Conservation (phyloP, 2,329 filamentous ascomycete genomes). For the Tolypocladium nubicola region DNA sequence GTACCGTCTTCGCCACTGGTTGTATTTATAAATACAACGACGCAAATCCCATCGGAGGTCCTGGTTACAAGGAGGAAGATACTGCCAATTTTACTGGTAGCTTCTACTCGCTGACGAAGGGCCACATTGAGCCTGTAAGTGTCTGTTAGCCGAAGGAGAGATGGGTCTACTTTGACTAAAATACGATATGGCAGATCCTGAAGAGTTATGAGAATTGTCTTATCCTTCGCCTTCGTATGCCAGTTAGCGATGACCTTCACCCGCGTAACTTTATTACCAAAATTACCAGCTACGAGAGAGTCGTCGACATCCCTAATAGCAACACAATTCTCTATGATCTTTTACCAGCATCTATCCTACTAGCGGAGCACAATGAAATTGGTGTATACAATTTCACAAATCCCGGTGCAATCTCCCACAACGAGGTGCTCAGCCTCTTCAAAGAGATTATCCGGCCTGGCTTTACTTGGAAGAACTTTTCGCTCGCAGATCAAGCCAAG, state of each 20-base stretch:
- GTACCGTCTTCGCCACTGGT: constrained; percentile 56
- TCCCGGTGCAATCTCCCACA: constrained; percentile 59
- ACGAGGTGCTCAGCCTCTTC: constrained; percentile 54
- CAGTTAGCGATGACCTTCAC: constrained; percentile 57
- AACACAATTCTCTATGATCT: constrained; percentile 57
- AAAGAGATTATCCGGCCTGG: constrained; percentile 50
- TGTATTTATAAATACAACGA: constrained; percentile 58
- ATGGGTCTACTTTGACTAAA: no score
- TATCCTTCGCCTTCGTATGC: constrained; percentile 58
- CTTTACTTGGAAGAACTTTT: constrained; percentile 56
- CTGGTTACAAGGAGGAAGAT: constrained; percentile 51
- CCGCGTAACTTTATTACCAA: constrained; percentile 60
- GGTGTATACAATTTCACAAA: constrained; percentile 64
- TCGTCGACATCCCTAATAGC: constrained; percentile 61
- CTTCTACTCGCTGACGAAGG: constrained; percentile 60
- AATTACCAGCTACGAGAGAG: constrained; percentile 51
- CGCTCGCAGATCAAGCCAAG: constrained; percentile 53
- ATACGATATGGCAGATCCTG: constrained; percentile 34
- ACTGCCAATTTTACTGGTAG: constrained; percentile 54
- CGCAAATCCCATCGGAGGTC: constrained; percentile 46
- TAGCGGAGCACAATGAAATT: constrained; percentile 50
- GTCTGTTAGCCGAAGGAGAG: neutral
- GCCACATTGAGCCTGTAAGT: constrained; percentile 43
- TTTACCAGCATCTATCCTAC: constrained; percentile 47
- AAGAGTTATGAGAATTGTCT: constrained; percentile 51